Evolutionary conservation across 352 stramenopile species (phyloP).

Genomic region (Phytophthora meadii): DNA sequence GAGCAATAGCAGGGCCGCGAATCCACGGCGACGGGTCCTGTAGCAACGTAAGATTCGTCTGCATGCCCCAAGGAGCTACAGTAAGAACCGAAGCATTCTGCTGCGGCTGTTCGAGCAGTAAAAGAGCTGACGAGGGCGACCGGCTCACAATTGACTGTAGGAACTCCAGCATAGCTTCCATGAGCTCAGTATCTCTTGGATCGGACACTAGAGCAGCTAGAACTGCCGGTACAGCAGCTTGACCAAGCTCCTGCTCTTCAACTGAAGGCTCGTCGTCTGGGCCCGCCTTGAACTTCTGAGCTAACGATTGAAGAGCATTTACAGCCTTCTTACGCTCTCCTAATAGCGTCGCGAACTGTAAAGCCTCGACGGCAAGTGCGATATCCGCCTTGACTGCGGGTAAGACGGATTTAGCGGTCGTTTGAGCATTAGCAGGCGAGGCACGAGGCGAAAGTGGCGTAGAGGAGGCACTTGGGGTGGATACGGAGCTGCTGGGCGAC

Average conservation of each 20-base stretch:
- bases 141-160: slow-evolving; percentile 61
- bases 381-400: slow-evolving; percentile 43
- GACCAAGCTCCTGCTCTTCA: slow-evolving; percentile 52
- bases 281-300: slow-evolving; percentile 25
- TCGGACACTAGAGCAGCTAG: slow-evolving; percentile 75
- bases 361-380: slow-evolving; percentile 55
- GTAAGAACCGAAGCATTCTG: background rate
- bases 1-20: slow-evolving; percentile 64
- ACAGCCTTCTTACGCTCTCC: slow-evolving; percentile 75
- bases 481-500: background rate
- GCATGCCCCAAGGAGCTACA: slow-evolving; percentile 50
- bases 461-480: background rate
- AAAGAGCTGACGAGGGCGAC: slow-evolving; percentile 39
- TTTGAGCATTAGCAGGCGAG: background rate
- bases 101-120: slow-evolving; percentile 44
- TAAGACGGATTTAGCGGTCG: background rate
- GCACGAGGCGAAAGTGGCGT: background rate
- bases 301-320: slow-evolving; percentile 53
- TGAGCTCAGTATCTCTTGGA: slow-evolving; percentile 83
- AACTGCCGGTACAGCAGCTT: slow-evolving; percentile 54
- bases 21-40: slow-evolving; percentile 87
- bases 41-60: slow-evolving; percentile 73
- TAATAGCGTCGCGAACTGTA: slow-evolving; percentile 82
- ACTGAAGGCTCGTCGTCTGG: slow-evolving; percentile 16
- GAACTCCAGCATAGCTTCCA: slow-evolving; percentile 85